A percentile compares a stretch with the other conserved stretches of the same genome.
Evolutionary conservation across 2,329 filamentous ascomycete genomes (phyloP).

Genomic region (Xylariaceae sp.): DNA sequence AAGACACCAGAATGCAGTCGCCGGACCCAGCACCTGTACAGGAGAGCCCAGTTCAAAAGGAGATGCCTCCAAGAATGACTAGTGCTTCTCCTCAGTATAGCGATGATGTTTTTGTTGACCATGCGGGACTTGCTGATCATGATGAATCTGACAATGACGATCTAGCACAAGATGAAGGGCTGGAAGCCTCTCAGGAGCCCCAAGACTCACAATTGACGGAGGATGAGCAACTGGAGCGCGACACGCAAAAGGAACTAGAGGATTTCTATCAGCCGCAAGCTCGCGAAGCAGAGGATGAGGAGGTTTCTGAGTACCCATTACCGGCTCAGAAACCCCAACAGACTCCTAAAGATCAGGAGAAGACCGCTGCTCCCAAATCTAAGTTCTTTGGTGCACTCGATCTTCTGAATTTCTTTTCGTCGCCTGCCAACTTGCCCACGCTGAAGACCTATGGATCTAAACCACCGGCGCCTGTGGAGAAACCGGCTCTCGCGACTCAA

Average conservation of each 20-base stretch:
- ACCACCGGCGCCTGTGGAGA: slow-evolving; percentile 11
- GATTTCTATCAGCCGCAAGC: neutral
- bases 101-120: slow-evolving; percentile 8
- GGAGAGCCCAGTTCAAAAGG: neutral
- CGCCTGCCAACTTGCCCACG: slow-evolving; percentile 42
- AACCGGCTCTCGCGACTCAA: slow-evolving; percentile 13
- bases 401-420: slow-evolving; percentile 54
- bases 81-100: slow-evolving; percentile 2
- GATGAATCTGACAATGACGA: slow-evolving; percentile 8
- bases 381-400: slow-evolving; percentile 38
- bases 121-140: slow-evolving; percentile 6
- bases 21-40: slow-evolving; percentile 2
- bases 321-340: slow-evolving; percentile 32
- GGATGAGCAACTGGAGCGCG: slow-evolving; percentile 1
- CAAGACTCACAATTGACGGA: slow-evolving; percentile 1
- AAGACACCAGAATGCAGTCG: slow-evolving; percentile 2
- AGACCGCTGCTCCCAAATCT: slow-evolving; percentile 23
- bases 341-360: slow-evolving; percentile 21
- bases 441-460: slow-evolving; percentile 19
- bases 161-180: slow-evolving; percentile 1
- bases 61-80: neutral
- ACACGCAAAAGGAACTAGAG: slow-evolving; percentile 2
- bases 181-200: neutral
- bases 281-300: slow-evolving; percentile 12
- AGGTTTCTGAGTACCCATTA: slow-evolving; percentile 42